Conservation (phyloP, 805 yeast species). For the Peterozyma toletana region DNA sequence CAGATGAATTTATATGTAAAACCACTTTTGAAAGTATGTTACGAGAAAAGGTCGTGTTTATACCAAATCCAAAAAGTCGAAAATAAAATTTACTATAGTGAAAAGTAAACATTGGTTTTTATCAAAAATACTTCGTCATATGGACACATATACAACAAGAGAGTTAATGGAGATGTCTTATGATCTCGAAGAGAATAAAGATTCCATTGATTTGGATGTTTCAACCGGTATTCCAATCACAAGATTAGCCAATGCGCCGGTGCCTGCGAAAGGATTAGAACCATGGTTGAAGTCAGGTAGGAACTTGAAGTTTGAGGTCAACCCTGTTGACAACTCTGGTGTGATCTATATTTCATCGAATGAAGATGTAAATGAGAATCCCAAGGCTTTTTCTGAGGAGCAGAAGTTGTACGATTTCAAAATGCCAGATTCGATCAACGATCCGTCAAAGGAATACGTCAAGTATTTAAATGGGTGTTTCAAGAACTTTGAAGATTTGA, state of each 20-base stretch:
- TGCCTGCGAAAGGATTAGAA: constrained; percentile 21
- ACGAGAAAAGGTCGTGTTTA: no score
- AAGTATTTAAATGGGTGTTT: constrained; percentile 43
- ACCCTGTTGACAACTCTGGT: constrained; percentile 34
- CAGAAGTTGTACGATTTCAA: constrained; percentile 34
- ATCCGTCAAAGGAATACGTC: constrained; percentile 31
- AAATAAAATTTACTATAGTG: no score
- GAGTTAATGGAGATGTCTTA: neutral
- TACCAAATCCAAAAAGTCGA: no score
- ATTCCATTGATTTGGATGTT: constrained; percentile 15
- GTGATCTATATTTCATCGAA: constrained; percentile 27
- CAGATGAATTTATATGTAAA: no score
- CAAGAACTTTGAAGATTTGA: constrained; percentile 43
- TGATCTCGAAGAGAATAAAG: constrained; percentile 3
- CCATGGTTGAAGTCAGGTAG: constrained; percentile 27
- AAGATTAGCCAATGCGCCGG: constrained; percentile 26
- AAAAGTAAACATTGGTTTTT: no score
- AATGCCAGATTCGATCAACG: constrained; percentile 26
- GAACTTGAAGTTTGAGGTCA: constrained; percentile 36
- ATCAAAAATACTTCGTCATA: no score
- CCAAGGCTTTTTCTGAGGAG: constrained; percentile 27
- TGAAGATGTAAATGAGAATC: constrained; percentile 12
- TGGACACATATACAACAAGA: neutral
- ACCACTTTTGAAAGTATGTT: no score
- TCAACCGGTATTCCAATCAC: constrained; percentile 20